A percentile compares a stretch with the other conserved stretches of the same genome.
These are phyloP conservation scores for Orbilia javanica DNA, from an alignment of 2,329 filamentous ascomycete genomes.

Conservation along the genomic window DNA sequence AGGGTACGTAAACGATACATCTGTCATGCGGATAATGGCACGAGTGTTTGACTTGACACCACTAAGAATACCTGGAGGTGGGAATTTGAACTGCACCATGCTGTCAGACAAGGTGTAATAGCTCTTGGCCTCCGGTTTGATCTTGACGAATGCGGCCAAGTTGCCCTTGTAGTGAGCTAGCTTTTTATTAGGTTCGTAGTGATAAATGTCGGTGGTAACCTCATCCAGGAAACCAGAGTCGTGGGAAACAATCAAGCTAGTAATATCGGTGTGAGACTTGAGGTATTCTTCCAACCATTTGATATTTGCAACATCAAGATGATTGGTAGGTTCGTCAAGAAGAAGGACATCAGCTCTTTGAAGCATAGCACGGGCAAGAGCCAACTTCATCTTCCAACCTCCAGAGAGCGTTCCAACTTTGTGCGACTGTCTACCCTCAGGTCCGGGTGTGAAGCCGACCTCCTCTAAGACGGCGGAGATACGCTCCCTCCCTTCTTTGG, in stretches of 20 bases:
- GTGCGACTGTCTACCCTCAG: conserved; percentile 84
- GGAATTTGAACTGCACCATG: conserved; percentile 97
- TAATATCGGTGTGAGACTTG: conserved; percentile 95
- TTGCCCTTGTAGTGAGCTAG: conserved; percentile 87
- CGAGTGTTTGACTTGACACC: conserved; percentile 96
- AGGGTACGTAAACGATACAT: conserved; percentile 95
- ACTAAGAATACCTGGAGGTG: conserved; percentile 89
- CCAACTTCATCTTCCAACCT: conserved; percentile 99
- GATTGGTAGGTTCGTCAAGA: conserved; percentile 98
- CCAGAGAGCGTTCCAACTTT: conserved; percentile 94
- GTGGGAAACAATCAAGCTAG: conserved; percentile 97
- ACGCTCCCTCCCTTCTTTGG: conserved; percentile 71
- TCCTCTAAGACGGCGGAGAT: conserved; percentile 87
- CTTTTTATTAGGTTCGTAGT: conserved; percentile 95
- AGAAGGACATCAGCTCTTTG: conserved; percentile 95
- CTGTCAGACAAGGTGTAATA: conserved; percentile 96
- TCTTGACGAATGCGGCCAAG: conserved; percentile 83
- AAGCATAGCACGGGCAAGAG: conserved; percentile 94
- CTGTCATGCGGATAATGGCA: conserved; percentile 93
- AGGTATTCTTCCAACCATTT: conserved; percentile 96
- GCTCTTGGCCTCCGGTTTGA: conserved; percentile 93
- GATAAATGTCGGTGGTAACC: conserved; percentile 98
- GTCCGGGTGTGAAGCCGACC: conserved; percentile 81
- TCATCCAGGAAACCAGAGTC: conserved; percentile 97
- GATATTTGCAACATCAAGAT: conserved; percentile 95